A percentile compares a stretch with the other conserved stretches of the same genome.
phyloP scores from a whole-genome alignment of 352 stramenopile species.

The Phytophthora citricola region DNA sequence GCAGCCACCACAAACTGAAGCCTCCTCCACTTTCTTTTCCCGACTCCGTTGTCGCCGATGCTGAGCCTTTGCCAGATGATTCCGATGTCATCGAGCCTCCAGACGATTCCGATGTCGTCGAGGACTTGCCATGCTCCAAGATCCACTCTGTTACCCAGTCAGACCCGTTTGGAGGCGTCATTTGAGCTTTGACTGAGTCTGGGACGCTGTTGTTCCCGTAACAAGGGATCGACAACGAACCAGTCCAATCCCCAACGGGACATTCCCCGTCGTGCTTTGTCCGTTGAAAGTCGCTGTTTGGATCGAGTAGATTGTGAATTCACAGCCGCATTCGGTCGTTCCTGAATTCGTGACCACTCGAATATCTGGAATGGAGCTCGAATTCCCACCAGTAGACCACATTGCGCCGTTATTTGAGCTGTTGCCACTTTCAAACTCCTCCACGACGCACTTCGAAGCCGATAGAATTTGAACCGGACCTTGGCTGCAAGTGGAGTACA shows the following conservation, averaged over 20 bases:
- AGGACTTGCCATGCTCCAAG: slow-evolving; percentile 6
- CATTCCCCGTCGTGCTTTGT: slow-evolving; percentile 20
- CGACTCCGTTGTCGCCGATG: slow-evolving; percentile 25
- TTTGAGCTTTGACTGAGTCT: slow-evolving; percentile 6
- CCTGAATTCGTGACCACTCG: slow-evolving; percentile 21
- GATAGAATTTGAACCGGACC: slow-evolving; percentile 25
- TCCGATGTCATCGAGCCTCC: slow-evolving; percentile 10
- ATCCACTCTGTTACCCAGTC: slow-evolving; percentile 43
- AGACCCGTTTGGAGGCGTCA: slow-evolving; percentile 13
- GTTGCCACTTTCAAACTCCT: slow-evolving; percentile 10
- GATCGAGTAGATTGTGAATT: slow-evolving; percentile 33
- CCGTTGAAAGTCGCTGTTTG: slow-evolving; percentile 3
- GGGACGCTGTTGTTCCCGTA: slow-evolving; percentile 28
- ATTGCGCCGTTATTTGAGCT: slow-evolving; percentile 10
- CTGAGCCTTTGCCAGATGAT: slow-evolving; percentile 18
- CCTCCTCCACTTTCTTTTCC: not conserved
- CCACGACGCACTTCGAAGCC: slow-evolving; percentile 29
- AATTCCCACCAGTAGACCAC: slow-evolving; percentile 28
- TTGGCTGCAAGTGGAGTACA: slow-evolving; percentile 23
- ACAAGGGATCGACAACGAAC: slow-evolving; percentile 45
- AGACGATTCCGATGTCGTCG: slow-evolving; percentile 12
- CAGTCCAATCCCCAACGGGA: slow-evolving; percentile 7
- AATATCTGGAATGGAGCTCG: slow-evolving; percentile 20
- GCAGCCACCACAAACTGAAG: slow-evolving; percentile 29
- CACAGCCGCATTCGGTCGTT: slow-evolving; percentile 13